Conservation (phyloP, 345 rosid species). For the Rhizophora apiculata region DNA sequence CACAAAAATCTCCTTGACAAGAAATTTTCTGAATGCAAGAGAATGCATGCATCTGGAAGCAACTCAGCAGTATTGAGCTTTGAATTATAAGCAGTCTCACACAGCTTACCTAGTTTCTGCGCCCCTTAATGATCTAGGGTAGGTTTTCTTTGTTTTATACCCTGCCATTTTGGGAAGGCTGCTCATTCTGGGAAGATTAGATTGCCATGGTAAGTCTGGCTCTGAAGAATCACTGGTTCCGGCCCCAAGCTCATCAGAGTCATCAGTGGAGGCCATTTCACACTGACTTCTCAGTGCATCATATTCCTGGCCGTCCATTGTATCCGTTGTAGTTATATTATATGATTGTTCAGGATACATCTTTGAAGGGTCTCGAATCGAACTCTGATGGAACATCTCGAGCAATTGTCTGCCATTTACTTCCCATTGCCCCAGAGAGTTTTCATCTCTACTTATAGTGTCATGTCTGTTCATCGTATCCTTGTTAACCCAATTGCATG, state of each 20-base stretch:
- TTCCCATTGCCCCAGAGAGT: slow-evolving; percentile 30
- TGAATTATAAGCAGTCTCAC: background rate
- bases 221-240: slow-evolving; percentile 53
- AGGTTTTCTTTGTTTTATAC: slow-evolving; percentile 30
- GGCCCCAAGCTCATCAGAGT: slow-evolving; percentile 29
- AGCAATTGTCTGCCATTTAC: slow-evolving; percentile 38
- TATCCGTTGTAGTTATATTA: slow-evolving; percentile 24
- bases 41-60: no score
- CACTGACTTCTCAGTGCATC: slow-evolving; percentile 41
- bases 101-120: slow-evolving; percentile 39
- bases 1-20: no score
- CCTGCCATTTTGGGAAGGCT: slow-evolving; percentile 37
- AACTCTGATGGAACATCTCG: slow-evolving; percentile 25
- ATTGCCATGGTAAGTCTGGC: slow-evolving; percentile 55
- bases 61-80: no score
- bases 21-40: no score
- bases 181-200: slow-evolving; percentile 41
- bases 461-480: slow-evolving; percentile 27
- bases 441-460: slow-evolving; percentile 13
- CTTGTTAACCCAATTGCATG: slow-evolving; percentile 30
- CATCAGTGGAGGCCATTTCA: slow-evolving; percentile 30
- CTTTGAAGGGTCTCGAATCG: slow-evolving; percentile 30
- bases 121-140: slow-evolving; percentile 8
- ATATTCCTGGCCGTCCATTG: slow-evolving; percentile 43
- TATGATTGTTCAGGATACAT: slow-evolving; percentile 37